Evolutionary conservation across 306 rosid genomes (phyloP).

Genomic region (Cyclanthera cordifolia): DNA sequence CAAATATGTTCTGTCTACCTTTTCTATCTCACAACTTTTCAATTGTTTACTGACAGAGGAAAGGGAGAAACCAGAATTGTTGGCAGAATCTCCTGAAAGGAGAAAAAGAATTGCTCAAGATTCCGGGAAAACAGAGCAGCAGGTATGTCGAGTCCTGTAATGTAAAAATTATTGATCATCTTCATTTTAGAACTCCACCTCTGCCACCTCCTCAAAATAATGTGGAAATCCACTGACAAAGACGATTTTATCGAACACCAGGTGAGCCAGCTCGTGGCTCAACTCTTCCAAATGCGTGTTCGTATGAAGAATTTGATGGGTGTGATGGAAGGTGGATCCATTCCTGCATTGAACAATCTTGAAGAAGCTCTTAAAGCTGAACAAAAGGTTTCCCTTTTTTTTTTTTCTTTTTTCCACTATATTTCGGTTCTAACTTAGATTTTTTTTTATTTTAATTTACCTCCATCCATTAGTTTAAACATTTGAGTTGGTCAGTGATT

Average conservation of each 20-base stretch:
- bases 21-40: background rate
- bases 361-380: slow-evolving; percentile 83
- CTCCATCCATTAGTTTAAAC: too few species aligned
- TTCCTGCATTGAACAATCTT: slow-evolving; percentile 75
- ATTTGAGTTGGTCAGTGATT: too few species aligned
- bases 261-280: slow-evolving; percentile 90
- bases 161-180: background rate
- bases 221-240: background rate
- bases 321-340: slow-evolving; percentile 78
- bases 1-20: background rate
- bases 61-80: slow-evolving; percentile 85
- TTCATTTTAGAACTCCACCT: background rate
- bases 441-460: too few species aligned
- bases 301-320: slow-evolving; percentile 92
- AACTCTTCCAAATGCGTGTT: slow-evolving; percentile 92
- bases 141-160: slow-evolving; percentile 28
- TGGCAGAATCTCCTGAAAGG: slow-evolving; percentile 81
- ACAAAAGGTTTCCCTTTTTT: slow-evolving; percentile 46
- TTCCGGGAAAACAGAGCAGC: slow-evolving; percentile 97
- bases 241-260: slow-evolving; percentile 10
- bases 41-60: slow-evolving; percentile 55
- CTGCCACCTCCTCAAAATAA: background rate
- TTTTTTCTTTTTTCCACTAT: slow-evolving; percentile 12
- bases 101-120: slow-evolving; percentile 82
- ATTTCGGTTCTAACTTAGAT: background rate